Evolutionary conservation across 148 eudicot species (phyloP).

Genomic region (Nepenthes mirabilis): DNA sequence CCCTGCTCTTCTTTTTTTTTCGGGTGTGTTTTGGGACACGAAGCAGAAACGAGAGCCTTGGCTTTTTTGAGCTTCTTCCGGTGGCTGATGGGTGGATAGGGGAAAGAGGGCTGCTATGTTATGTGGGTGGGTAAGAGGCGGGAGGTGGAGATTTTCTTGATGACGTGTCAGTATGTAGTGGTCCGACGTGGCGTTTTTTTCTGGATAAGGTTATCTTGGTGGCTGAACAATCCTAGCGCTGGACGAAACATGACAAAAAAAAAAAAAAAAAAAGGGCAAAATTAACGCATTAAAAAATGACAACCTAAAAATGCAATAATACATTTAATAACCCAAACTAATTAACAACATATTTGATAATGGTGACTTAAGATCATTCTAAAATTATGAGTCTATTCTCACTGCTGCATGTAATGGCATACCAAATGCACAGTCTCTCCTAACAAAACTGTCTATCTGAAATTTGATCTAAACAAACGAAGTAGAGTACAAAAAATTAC

Average conservation of each 20-base stretch:
- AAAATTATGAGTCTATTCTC: no score
- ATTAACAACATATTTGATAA: no score
- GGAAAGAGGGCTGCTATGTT: not conserved
- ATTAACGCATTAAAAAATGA: no score
- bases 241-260: not conserved
- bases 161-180: not conserved
- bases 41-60: not conserved
- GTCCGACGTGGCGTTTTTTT: slow-evolving; percentile 3
- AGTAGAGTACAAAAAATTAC: no score
- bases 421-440: no score
- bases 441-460: no score
- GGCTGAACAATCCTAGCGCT: not conserved
- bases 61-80: not conserved
- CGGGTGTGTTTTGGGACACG: not conserved
- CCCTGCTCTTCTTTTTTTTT: not conserved
- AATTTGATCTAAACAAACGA: no score
- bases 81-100: not conserved
- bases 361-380: no score
- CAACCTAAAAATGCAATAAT: no score
- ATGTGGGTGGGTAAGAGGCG: not conserved
- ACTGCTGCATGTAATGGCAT: no score
- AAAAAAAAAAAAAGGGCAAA: no score
- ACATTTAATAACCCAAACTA: no score
- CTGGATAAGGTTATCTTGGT: slow-evolving; percentile 8
- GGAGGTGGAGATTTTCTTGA: slow-evolving; percentile 2